A percentile compares a stretch with the other conserved stretches of the same genome.
Evolutionary conservation across 495 filamentous ascomycete species (phyloP).

Genomic region (Penicillium samsonianum): DNA sequence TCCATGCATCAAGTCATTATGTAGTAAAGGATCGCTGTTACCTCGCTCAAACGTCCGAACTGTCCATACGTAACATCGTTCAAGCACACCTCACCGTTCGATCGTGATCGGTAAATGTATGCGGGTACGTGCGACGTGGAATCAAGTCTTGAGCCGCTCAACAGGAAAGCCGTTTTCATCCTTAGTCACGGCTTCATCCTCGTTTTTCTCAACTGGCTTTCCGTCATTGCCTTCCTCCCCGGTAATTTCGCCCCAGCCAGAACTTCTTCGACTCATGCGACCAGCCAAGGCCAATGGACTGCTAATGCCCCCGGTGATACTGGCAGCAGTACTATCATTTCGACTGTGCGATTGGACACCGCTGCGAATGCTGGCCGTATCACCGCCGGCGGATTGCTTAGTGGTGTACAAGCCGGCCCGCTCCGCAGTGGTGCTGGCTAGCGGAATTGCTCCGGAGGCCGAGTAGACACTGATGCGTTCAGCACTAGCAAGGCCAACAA

Average conservation of each 20-base stretch:
- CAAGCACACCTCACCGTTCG: slow-evolving; percentile 10
- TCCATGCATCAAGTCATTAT: slow-evolving; percentile 34
- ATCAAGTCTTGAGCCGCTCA: slow-evolving; percentile 18
- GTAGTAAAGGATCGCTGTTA: slow-evolving; percentile 13
- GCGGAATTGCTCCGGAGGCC: slow-evolving; percentile 66
- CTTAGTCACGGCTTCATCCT: slow-evolving; percentile 9
- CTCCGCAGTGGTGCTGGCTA: slow-evolving; percentile 59
- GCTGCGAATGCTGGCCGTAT: slow-evolving; percentile 77
- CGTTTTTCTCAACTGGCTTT: slow-evolving; percentile 22
- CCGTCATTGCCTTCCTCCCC: slow-evolving; percentile 47
- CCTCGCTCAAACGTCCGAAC: slow-evolving; percentile 6
- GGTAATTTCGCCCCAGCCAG: slow-evolving; percentile 61
- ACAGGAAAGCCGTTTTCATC: slow-evolving; percentile 13
- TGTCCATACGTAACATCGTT: slow-evolving; percentile 25
- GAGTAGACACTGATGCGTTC: slow-evolving; percentile 89
- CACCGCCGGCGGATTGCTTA: slow-evolving; percentile 64
- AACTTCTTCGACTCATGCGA: slow-evolving; percentile 61
- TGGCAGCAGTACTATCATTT: slow-evolving; percentile 80
- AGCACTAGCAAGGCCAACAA: slow-evolving; percentile 63
- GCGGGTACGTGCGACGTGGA: background rate
- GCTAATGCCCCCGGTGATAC: slow-evolving; percentile 59
- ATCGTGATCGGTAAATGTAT: background rate
- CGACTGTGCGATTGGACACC: slow-evolving; percentile 73
- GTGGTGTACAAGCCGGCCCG: slow-evolving; percentile 77
- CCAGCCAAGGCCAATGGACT: slow-evolving; percentile 60